These are phyloP conservation scores for Scenedesmus sp. DNA, from an alignment of 163 green algal genomes.

Conservation along the genomic window DNA sequence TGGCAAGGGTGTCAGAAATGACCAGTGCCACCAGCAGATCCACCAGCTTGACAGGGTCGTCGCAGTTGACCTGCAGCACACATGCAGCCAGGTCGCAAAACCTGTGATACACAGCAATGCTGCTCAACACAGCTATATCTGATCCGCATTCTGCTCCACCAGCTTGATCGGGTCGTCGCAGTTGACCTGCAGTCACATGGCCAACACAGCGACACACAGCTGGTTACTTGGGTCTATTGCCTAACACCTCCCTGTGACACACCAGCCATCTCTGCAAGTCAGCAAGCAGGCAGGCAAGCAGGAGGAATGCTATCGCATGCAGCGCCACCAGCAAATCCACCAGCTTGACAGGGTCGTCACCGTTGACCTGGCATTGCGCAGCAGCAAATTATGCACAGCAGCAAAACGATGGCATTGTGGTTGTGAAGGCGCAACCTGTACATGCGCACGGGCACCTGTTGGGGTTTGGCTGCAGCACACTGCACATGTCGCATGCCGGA, in stretches of 20 bases:
- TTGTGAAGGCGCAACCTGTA: background rate
- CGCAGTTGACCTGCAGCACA: background rate
- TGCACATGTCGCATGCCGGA: no score
- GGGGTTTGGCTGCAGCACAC: no score
- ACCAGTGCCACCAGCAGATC: conserved; percentile 41
- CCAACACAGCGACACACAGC: no score
- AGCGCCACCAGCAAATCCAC: background rate
- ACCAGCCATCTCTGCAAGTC: background rate
- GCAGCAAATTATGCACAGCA: background rate
- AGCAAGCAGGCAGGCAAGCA: background rate
- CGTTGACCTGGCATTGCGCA: no score
- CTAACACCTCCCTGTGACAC: no score
- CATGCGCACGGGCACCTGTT: no score
- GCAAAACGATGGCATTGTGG: conserved; percentile 62
- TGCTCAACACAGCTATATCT: no score
- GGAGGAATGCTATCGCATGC: background rate
- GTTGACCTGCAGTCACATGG: background rate
- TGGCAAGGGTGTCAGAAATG: background rate
- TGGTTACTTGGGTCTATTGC: no score
- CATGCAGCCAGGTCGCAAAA: background rate
- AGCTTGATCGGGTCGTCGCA: conserved; percentile 33
- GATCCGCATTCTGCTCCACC: background rate
- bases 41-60: conserved; percentile 31
- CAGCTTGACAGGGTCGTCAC: no score
- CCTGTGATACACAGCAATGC: no score